These are phyloP conservation scores for Platanthera zijinensis DNA, from an alignment of 106 monocot genomes.

Conservation along the genomic window DNA sequence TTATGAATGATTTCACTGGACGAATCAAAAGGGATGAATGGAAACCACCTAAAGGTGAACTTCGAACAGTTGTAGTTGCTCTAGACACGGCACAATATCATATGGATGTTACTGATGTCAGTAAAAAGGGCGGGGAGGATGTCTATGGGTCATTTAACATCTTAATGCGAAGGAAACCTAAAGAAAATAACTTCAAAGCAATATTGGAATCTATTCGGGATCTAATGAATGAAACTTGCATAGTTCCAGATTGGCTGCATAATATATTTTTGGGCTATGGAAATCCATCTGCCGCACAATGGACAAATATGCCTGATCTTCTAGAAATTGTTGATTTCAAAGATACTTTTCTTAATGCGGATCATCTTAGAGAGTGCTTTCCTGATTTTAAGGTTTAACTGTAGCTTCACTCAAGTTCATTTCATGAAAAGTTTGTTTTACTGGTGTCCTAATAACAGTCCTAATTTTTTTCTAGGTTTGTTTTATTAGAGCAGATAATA, in stretches of 20 bases:
- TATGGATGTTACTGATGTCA: slow-evolving; percentile 72
- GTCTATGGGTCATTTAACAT: slow-evolving; percentile 88
- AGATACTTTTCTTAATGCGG: slow-evolving; percentile 91
- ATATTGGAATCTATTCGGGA: slow-evolving; percentile 97
- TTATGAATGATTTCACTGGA: slow-evolving; percentile 99
- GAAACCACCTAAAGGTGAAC: slow-evolving; percentile 98
- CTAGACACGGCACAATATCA: slow-evolving; percentile 95
- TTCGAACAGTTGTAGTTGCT: slow-evolving; percentile 81
- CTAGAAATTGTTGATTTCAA: slow-evolving; percentile 90
- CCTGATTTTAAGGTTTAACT: slow-evolving; percentile 57
- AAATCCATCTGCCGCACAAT: slow-evolving; percentile 97
- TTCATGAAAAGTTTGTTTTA: not conserved
- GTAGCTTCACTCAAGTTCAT: not conserved
- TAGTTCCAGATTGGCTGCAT: slow-evolving; percentile 96
- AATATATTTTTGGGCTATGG: slow-evolving; percentile 98
- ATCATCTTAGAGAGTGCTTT: slow-evolving; percentile 81
- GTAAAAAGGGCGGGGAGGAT: slow-evolving; percentile 73
- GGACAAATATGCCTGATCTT: slow-evolving; percentile 99
- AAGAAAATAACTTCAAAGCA: slow-evolving; percentile 99
- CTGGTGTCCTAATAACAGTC: not conserved
- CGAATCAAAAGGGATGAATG: slow-evolving; percentile 96
- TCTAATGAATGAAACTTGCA: slow-evolving; percentile 95
- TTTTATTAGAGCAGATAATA: slow-evolving; percentile 51
- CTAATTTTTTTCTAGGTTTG: slow-evolving; percentile 45
- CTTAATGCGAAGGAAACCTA: slow-evolving; percentile 96